These are phyloP conservation scores for Corymbia citriodora DNA, from an alignment of 441 rosid species.

Conservation along the genomic window DNA sequence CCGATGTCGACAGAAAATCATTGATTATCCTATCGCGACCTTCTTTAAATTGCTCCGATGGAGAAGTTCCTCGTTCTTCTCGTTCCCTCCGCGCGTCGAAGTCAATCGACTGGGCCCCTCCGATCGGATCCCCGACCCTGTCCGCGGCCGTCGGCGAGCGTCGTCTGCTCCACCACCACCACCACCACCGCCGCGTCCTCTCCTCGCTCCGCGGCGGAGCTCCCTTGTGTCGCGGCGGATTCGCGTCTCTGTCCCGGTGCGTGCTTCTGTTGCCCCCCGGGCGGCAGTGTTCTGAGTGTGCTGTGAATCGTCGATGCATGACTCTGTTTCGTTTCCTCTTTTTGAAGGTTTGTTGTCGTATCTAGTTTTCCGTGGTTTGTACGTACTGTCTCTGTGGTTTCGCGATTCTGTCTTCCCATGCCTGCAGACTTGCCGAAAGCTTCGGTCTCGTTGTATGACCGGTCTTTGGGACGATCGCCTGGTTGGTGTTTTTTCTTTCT, in stretches of 20 bases:
- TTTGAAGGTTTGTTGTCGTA: background rate
- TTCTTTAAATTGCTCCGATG: background rate
- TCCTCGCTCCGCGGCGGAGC: background rate
- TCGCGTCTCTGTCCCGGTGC: background rate
- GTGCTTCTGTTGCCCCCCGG: background rate
- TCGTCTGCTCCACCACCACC: background rate
- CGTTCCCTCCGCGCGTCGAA: background rate
- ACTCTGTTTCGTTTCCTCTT: background rate
- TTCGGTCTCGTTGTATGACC: background rate
- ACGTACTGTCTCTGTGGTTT: background rate
- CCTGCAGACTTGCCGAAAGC: background rate
- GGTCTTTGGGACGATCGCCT: background rate
- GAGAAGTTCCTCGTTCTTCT: background rate
- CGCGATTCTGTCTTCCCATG: background rate
- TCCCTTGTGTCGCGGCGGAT: background rate
- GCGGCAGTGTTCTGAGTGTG: background rate
- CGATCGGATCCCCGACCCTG: background rate
- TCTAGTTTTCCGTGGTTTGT: background rate
- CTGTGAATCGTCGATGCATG: background rate
- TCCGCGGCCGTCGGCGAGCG: background rate
- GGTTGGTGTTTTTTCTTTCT: background rate
- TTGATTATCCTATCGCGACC: background rate
- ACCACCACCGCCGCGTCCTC: no score
- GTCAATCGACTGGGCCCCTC: background rate
- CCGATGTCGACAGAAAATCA: background rate